Conservation (phyloP, 148 eudicot genomes). For the Camellia granthamiana region DNA sequence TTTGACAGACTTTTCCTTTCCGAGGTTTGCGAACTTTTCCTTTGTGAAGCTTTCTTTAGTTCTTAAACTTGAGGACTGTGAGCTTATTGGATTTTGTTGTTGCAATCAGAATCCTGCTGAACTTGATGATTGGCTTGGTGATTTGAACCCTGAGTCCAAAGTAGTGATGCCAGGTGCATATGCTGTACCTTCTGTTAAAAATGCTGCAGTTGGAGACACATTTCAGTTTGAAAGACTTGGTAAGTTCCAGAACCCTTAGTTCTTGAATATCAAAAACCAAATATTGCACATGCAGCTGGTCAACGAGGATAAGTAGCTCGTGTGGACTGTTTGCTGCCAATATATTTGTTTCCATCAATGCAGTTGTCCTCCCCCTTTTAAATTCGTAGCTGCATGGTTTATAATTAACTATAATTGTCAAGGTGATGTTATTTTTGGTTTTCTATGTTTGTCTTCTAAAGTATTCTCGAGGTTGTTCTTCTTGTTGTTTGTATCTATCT, state of each 20-base stretch:
- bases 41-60: not conserved
- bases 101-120: slow-evolving; percentile 75
- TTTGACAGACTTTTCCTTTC: slow-evolving; percentile 81
- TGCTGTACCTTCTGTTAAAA: slow-evolving; percentile 56
- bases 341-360: not conserved
- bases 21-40: slow-evolving; percentile 49
- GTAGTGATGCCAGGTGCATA: slow-evolving; percentile 65
- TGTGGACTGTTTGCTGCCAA: not conserved
- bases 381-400: not conserved
- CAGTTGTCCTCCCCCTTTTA: not conserved
- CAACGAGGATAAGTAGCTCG: not conserved
- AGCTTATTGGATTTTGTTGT: slow-evolving; percentile 11
- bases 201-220: slow-evolving; percentile 58
- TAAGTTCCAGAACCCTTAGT: slow-evolving; percentile 27
- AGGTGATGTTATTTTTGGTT: not conserved
- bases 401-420: not conserved
- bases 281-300: not conserved
- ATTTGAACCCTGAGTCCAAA: slow-evolving; percentile 73
- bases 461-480: not conserved
- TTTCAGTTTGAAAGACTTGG: slow-evolving; percentile 96
- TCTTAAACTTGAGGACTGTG: not conserved
- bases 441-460: not conserved
- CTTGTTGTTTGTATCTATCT: not conserved
- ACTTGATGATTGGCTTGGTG: slow-evolving; percentile 87
- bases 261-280: not conserved